Evolutionary conservation across 305 asterid species (phyloP).

Genomic region (Fraxinus platypoda): DNA sequence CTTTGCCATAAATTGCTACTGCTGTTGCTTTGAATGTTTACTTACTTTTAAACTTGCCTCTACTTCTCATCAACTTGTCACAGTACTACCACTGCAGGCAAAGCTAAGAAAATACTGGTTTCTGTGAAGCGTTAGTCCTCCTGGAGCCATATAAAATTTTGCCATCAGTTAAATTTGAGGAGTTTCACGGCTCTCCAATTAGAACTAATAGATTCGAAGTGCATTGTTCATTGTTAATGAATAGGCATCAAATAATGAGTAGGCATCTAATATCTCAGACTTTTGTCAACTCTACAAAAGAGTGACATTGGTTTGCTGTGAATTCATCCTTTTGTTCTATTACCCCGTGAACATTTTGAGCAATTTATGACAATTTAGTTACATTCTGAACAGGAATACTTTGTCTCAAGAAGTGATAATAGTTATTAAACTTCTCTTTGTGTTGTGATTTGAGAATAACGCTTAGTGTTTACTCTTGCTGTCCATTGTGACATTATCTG

Average conservation of each 20-base stretch:
- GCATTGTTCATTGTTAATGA: neutral
- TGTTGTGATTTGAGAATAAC: neutral
- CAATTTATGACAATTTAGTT: neutral
- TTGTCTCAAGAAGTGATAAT: constrained; percentile 18
- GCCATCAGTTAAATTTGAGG: neutral
- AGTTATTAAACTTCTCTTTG: neutral
- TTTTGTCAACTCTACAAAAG: neutral
- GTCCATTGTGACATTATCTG: neutral
- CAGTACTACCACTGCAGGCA: neutral
- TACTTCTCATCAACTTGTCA: neutral
- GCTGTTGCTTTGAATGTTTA: constrained; percentile 17
- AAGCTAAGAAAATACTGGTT: constrained; percentile 17
- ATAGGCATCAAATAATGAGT: constrained; percentile 33
- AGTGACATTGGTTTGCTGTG: neutral
- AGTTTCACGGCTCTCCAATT: neutral
- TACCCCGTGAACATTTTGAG: neutral
- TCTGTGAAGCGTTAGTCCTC: neutral
- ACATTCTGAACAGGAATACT: neutral
- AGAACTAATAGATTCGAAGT: neutral
- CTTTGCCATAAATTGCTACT: neutral
- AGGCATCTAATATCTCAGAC: constrained; percentile 33
- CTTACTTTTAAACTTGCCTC: constrained; percentile 13
- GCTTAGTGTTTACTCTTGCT: constrained; percentile 20
- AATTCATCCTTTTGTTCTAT: neutral
- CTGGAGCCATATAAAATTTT: neutral